Evolutionary conservation across 495 filamentous ascomycete species (phyloP).

Genomic region (Xylaria bambusicola): DNA sequence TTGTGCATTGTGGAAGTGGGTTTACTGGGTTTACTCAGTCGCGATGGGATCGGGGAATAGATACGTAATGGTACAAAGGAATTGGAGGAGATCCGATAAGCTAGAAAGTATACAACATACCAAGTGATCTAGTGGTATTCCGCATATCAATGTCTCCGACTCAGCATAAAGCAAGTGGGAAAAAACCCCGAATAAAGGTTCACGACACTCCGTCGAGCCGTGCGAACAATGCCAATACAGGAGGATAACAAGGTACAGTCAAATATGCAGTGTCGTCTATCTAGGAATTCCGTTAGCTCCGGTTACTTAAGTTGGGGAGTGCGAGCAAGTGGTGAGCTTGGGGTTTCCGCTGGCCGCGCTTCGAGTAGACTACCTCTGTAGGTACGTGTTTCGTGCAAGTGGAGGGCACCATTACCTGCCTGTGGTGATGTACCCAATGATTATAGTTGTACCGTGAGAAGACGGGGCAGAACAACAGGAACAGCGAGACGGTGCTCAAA

Average conservation of each 20-base stretch:
- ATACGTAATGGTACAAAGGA: constrained; percentile 18
- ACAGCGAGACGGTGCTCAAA: too few relatives aligned
- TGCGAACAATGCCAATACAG: too few relatives aligned
- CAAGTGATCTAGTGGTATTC: constrained; percentile 11
- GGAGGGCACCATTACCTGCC: too few relatives aligned
- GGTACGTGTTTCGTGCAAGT: too few relatives aligned
- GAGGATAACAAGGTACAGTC: neutral
- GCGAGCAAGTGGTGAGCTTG: constrained; percentile 5
- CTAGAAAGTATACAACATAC: constrained; percentile 15
- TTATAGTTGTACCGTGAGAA: too few relatives aligned
- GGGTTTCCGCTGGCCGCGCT: constrained; percentile 11
- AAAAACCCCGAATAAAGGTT: too few relatives aligned
- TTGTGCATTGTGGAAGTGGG: constrained; percentile 8
- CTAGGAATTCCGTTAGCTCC: constrained; percentile 15
- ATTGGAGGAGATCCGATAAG: constrained; percentile 10
- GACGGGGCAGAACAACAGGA: too few relatives aligned
- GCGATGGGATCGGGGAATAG: constrained; percentile 20
- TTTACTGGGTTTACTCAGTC: too few relatives aligned
- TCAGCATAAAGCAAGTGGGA: constrained; percentile 20
- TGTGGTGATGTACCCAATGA: too few relatives aligned
- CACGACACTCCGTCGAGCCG: too few relatives aligned
- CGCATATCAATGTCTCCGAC: constrained; percentile 15
- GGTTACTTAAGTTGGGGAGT: neutral
- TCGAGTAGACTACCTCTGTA: too few relatives aligned
- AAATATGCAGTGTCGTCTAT: constrained; percentile 9